These are phyloP conservation scores for Acidiella bohemica DNA, from an alignment of 495 filamentous ascomycete species.

Conservation along the genomic window DNA sequence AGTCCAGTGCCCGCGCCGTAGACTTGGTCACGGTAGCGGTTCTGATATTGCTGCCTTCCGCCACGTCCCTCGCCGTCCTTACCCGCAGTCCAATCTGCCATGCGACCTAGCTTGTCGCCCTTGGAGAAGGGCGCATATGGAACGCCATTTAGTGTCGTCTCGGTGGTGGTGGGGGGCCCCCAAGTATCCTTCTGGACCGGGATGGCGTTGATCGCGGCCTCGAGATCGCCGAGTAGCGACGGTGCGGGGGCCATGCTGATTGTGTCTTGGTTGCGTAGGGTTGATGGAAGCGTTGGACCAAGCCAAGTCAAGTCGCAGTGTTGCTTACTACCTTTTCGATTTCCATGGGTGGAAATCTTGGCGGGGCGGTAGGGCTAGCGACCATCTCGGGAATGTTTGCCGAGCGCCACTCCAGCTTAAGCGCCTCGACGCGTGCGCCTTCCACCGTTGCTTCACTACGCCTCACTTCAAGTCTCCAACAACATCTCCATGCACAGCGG, in stretches of 20 bases:
- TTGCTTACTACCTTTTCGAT: slow-evolving; percentile 1
- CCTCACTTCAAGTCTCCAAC: background rate
- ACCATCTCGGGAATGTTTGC: background rate
- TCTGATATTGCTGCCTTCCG: slow-evolving; percentile 74
- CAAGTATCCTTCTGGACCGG: slow-evolving; percentile 60
- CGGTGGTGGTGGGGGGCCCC: slow-evolving; percentile 68
- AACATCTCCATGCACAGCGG: background rate
- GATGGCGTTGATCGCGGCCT: slow-evolving; percentile 45
- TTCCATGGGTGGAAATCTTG: background rate
- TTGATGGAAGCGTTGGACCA: background rate
- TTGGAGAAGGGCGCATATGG: slow-evolving; percentile 97
- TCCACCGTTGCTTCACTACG: background rate
- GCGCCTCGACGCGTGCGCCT: background rate
- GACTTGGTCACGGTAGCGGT: slow-evolving; percentile 90
- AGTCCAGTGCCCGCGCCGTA: slow-evolving; percentile 58
- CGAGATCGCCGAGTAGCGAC: slow-evolving; percentile 29
- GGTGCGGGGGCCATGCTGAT: slow-evolving; percentile 13
- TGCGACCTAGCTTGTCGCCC: slow-evolving; percentile 94
- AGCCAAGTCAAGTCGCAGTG: background rate
- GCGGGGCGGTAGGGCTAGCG: background rate
- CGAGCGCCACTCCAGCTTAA: background rate
- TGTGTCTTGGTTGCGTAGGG: background rate
- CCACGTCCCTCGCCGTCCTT: slow-evolving; percentile 63
- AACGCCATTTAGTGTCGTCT: slow-evolving; percentile 82
- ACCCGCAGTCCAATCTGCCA: slow-evolving; percentile 95